Conservation (phyloP, 192 early-diverging fungal genomes). For the Dimargaris verticillata region DNA sequence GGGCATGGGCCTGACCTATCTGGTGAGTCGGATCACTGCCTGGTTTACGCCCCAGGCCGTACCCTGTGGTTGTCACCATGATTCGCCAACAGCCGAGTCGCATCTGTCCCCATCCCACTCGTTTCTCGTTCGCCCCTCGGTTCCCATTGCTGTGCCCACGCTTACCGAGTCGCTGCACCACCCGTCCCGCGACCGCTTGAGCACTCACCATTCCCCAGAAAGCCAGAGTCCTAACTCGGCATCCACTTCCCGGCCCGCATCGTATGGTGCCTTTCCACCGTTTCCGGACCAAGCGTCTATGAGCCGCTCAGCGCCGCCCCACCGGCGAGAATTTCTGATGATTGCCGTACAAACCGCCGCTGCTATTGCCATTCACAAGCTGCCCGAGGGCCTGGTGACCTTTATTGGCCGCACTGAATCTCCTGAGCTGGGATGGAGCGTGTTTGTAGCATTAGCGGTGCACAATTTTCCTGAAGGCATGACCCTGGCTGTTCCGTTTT, state of each 20-base stretch:
- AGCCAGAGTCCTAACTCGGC: background rate
- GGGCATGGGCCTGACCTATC: background rate
- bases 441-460: slow-evolving; percentile 23
- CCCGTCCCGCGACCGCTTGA: background rate
- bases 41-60: slow-evolving; percentile 1
- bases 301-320: background rate
- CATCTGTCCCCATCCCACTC: background rate
- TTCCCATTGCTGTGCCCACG: background rate
- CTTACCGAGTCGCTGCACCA: background rate
- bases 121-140: background rate
- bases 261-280: background rate
- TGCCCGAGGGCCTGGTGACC: slow-evolving; percentile 29
- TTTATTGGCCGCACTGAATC: slow-evolving; percentile 21
- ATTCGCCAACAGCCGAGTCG: background rate
- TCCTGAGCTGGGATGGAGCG: slow-evolving; percentile 21
- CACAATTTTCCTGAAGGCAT: slow-evolving; percentile 32
- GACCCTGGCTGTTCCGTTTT: slow-evolving; percentile 28
- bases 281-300: background rate
- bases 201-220: background rate
- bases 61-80: background rate
- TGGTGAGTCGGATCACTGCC: background rate
- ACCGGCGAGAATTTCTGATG: slow-evolving; percentile 18
- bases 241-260: background rate
- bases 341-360: slow-evolving; percentile 27
- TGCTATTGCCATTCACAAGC: slow-evolving; percentile 28